Conservation (phyloP, 352 stramenopile genomes). For the Elongisporangium senticosum region DNA sequence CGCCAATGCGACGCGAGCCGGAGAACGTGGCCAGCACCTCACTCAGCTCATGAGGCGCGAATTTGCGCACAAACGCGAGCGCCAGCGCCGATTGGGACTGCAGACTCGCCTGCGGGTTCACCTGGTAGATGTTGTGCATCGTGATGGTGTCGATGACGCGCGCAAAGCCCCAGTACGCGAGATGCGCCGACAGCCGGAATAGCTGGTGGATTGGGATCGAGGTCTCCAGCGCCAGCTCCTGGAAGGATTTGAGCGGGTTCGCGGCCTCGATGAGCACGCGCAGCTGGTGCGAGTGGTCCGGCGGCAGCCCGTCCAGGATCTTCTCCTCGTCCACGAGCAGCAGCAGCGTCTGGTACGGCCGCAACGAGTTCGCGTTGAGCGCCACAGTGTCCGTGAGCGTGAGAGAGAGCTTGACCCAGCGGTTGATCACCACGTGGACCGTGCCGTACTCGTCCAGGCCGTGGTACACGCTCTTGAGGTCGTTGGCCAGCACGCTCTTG, state of each 20-base stretch:
- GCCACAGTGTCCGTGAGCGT: constrained; percentile 65
- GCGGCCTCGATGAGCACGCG: constrained; percentile 58
- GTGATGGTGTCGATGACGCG: constrained; percentile 80
- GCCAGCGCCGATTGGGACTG: constrained; percentile 39
- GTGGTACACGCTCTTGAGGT: constrained; percentile 83
- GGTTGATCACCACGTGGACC: constrained; percentile 79
- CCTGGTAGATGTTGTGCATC: constrained; percentile 85
- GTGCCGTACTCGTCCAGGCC: constrained; percentile 66
- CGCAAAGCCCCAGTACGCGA: constrained; percentile 81
- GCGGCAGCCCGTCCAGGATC: constrained; percentile 56
- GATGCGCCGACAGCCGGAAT: constrained; percentile 75
- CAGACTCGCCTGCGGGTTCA: constrained; percentile 52
- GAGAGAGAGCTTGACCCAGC: constrained; percentile 83
- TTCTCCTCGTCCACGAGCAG: constrained; percentile 60
- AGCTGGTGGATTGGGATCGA: constrained; percentile 74
- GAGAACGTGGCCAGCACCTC: constrained; percentile 74
- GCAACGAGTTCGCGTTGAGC: constrained; percentile 52
- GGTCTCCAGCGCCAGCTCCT: constrained; percentile 76
- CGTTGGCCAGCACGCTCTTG: constrained; percentile 78
- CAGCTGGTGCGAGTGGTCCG: constrained; percentile 78
- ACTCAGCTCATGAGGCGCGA: constrained; percentile 58
- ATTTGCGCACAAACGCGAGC: constrained; percentile 71
- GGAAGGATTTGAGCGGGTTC: constrained; percentile 83
- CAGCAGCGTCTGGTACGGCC: constrained; percentile 81
- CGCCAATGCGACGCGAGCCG: constrained; percentile 60